Evolutionary conservation across 176 grass and related monocot genomes (phyloP).

Genomic region (Canna indica): DNA sequence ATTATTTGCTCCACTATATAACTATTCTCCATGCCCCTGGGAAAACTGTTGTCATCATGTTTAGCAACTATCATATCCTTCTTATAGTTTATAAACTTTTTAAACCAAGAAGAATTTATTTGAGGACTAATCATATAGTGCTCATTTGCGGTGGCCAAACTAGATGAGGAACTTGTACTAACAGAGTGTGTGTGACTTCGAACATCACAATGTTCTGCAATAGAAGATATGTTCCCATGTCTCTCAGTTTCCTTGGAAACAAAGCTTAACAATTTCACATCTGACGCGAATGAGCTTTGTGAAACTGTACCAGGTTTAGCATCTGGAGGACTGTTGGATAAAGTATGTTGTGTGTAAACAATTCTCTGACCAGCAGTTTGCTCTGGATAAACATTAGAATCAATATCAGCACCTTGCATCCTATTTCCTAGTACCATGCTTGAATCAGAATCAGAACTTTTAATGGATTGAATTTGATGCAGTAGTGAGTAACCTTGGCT

Average conservation of each 20-base stretch:
- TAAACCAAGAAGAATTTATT: conserved; percentile 88
- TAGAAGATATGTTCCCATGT: conserved; percentile 30
- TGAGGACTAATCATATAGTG: conserved; percentile 64
- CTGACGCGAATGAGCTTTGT: conserved; percentile 44
- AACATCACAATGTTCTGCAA: conserved; percentile 30
- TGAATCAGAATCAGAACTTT: conserved; percentile 45
- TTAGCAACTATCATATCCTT: conserved; percentile 48
- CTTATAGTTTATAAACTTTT: conserved; percentile 50
- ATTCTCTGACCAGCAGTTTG: conserved; percentile 51
- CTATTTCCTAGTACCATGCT: conserved; percentile 38
- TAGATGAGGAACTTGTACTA: conserved; percentile 27
- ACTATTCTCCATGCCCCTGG: conserved; percentile 47
- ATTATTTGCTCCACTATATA: conserved; percentile 35
- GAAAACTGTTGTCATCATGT: conserved; percentile 38
- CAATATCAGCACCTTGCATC: conserved; percentile 43
- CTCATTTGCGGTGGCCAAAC: conserved; percentile 44
- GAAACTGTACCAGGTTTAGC: conserved; percentile 31
- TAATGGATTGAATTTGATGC: conserved; percentile 70
- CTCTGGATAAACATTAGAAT: conserved; percentile 50
- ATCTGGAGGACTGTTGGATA: conserved; percentile 32
- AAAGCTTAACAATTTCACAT: conserved; percentile 74
- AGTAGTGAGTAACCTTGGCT: conserved; percentile 60
- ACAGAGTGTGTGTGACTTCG: conserved; percentile 36
- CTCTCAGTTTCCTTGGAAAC: conserved; percentile 53
- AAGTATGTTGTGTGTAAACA: conserved; percentile 37